Percentiles rank a stretch among this genome's conserved stretches.
Evolutionary conservation across 495 filamentous ascomycete genomes (phyloP).

Genomic region (Podospora anserina): DNA sequence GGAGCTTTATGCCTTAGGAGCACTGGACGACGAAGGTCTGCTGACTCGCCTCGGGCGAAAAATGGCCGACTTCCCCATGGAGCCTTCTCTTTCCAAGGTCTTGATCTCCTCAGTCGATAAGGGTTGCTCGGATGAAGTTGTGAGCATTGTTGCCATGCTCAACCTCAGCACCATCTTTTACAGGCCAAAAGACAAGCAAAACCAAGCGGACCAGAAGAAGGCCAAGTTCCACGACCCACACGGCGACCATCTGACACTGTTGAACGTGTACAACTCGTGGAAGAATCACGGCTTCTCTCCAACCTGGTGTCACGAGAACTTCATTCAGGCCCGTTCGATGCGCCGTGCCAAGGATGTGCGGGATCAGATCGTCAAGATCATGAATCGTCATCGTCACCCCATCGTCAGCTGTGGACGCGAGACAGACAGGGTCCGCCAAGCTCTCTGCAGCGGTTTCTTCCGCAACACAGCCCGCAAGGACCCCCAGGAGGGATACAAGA

Average conservation of each 20-base stretch:
- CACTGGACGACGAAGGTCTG: slow-evolving; percentile 94
- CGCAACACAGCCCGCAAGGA: slow-evolving; percentile 93
- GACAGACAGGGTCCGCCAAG: slow-evolving; percentile 84
- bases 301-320: slow-evolving; percentile 97
- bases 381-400: slow-evolving; percentile 79
- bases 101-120: slow-evolving; percentile 84
- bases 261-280: slow-evolving; percentile 97
- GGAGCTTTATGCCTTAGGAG: slow-evolving; percentile 87
- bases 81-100: slow-evolving; percentile 81
- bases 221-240: slow-evolving; percentile 93
- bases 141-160: slow-evolving; percentile 94
- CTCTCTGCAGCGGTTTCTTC: slow-evolving; percentile 92
- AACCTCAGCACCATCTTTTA: slow-evolving; percentile 84
- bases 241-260: slow-evolving; percentile 88
- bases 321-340: slow-evolving; percentile 89
- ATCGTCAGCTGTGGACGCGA: slow-evolving; percentile 82
- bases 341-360: slow-evolving; percentile 86
- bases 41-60: slow-evolving; percentile 88
- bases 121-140: slow-evolving; percentile 86
- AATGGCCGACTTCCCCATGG: slow-evolving; percentile 97
- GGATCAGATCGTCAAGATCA: slow-evolving; percentile 86
- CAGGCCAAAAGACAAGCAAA: slow-evolving; percentile 93
- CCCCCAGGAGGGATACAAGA: slow-evolving; percentile 94
- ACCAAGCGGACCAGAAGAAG: slow-evolving; percentile 95
- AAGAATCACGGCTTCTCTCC: slow-evolving; percentile 74